Evolutionary conservation across 371 early-diverging fungal species (phyloP).

Genomic region (Umbelopsis sp.): DNA sequence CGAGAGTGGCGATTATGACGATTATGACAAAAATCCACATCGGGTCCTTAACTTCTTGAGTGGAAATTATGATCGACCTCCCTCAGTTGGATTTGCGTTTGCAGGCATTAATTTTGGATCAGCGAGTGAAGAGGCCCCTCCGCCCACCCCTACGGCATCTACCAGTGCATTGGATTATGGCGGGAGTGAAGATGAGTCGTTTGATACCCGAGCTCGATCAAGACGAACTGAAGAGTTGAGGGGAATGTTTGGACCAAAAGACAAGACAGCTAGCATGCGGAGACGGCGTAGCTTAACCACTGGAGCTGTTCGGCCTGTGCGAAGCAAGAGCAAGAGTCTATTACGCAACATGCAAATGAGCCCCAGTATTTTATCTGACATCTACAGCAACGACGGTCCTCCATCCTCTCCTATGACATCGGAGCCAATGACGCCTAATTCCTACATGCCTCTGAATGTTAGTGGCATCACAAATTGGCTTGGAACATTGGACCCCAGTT

Average conservation of each 20-base stretch:
- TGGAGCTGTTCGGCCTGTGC: slow-evolving; percentile 25
- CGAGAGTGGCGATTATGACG: slow-evolving; percentile 57
- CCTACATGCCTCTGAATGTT: background rate
- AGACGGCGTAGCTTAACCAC: slow-evolving; percentile 20
- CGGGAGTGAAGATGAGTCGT: slow-evolving; percentile 50
- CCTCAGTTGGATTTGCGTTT: slow-evolving; percentile 1
- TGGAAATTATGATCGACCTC: slow-evolving; percentile 25
- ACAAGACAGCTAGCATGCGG: slow-evolving; percentile 18
- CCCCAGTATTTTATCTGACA: background rate
- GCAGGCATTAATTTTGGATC: slow-evolving; percentile 7
- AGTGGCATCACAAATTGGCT: slow-evolving; percentile 6
- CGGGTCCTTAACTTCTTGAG: slow-evolving; percentile 45
- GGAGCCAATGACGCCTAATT: background rate
- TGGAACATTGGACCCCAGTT: slow-evolving; percentile 4
- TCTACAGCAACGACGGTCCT: background rate
- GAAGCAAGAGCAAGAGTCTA: slow-evolving; percentile 15
- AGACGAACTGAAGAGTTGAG: slow-evolving; percentile 41
- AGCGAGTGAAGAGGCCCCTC: slow-evolving; percentile 10
- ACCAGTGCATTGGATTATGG: slow-evolving; percentile 17
- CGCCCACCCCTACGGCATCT: slow-evolving; percentile 5
- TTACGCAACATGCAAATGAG: slow-evolving; percentile 18
- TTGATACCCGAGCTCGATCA: slow-evolving; percentile 36
- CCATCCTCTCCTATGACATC: slow-evolving; percentile 2
- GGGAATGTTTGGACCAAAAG: slow-evolving; percentile 14
- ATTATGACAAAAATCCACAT: slow-evolving; percentile 42